Conservation (phyloP, 2,329 filamentous ascomycete species). For the Purpureocillium lavendulum region DNA sequence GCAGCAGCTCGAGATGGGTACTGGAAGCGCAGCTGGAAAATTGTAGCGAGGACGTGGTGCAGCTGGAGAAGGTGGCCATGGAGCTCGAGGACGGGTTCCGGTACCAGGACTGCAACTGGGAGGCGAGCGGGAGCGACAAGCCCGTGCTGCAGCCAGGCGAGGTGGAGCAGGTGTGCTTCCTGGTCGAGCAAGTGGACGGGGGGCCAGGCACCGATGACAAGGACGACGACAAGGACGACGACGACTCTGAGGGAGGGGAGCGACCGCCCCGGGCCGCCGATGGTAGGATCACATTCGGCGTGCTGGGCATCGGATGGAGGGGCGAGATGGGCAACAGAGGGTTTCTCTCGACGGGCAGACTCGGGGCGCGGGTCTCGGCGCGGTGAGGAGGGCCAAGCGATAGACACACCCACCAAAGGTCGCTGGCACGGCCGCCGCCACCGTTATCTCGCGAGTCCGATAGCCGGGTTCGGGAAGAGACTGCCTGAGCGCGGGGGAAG, state of each 20-base stretch:
- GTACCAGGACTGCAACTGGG: conserved; percentile 51
- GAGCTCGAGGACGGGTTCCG: conserved; percentile 42
- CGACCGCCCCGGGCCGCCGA: not conserved
- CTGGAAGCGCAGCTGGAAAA: conserved; percentile 96
- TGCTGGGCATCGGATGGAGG: conserved; percentile 81
- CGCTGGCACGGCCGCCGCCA: too few species aligned
- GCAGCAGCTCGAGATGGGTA: conserved; percentile 47
- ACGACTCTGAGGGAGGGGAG: too few species aligned
- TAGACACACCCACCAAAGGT: too few species aligned
- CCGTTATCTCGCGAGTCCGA: too few species aligned
- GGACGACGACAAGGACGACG: conserved; percentile 33
- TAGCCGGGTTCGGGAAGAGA: too few species aligned
- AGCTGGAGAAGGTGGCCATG: conserved; percentile 59
- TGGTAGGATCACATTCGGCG: conserved; percentile 61
- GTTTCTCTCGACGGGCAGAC: conserved; percentile 77
- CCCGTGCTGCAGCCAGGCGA: conserved; percentile 55
- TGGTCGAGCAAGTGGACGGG: conserved; percentile 35
- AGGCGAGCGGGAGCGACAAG: conserved; percentile 29
- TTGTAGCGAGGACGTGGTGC: conserved; percentile 73
- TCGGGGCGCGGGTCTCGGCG: conserved; percentile 42
- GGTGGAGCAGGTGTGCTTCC: conserved; percentile 58
- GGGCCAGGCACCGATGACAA: conserved; percentile 33
- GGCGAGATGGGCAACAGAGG: conserved; percentile 85
- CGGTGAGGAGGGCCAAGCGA: conserved; percentile 13
- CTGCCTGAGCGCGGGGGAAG: too few species aligned